Base-by-base conservation (phyloP, 2,329 filamentous ascomycete species). In the Aspergillus fijiensis region DNA sequence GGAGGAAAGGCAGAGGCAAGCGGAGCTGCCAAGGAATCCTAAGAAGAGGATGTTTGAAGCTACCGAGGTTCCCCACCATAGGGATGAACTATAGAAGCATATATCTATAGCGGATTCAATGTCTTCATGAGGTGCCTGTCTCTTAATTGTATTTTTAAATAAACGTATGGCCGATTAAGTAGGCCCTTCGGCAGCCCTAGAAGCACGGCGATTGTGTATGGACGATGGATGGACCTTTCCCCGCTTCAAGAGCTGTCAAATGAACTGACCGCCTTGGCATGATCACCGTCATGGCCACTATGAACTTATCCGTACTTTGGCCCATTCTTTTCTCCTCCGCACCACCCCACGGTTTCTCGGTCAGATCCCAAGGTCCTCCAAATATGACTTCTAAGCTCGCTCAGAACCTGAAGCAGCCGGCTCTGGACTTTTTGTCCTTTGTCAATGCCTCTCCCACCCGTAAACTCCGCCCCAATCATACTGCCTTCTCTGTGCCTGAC, bases 361-460 rank as follows among this genome's bases (percentile, higher is more conserved):
- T 27, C 60, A 58, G 56, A 52, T 58, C 62, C 42, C 60, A 61
- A 49, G 62, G 53, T 66, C 62, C 61, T 67, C 64, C 55, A 70
- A 63, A 39, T 19, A 76, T 70, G 67, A 70, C 73, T 60, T 69
- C 71, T 25, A 74, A 66, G 51, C 54, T 68, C 45, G 66, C 66
- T 51, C 55, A 69, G 58, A 66, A 67, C 56, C 48, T 67, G 56
- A 64, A 76, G 57, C 69, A 75, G 60, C 72, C 85, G 57, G 91
- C 91, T 57, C 81, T 89, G 78, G 91, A 96, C 81, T 96, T 97
- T 77, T 80, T 96, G 73, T 89, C 91, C 78, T 97, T 96, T 80
- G 89, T 97, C 75, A 96, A 97, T 78, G 90, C 89, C 64, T 97
- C 93, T 60, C 95, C 95, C 12, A 96, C 93, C 56, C 94, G 93